These are phyloP conservation scores for Sequoiadendron giganteum DNA, from an alignment of 75 land plant genomes.

Conservation along the genomic window DNA sequence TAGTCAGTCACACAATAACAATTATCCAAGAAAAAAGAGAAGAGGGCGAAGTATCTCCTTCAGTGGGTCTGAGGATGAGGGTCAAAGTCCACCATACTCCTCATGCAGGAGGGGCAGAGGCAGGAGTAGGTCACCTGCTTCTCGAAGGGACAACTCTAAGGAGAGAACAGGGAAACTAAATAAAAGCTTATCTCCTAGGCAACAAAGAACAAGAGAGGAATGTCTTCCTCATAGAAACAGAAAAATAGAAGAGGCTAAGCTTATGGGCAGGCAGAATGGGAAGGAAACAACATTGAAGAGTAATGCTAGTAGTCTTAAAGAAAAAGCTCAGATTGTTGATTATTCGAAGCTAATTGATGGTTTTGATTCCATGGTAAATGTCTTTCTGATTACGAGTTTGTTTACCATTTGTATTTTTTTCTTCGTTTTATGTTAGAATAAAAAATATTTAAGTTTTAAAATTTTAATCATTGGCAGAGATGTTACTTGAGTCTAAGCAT, in stretches of 20 bases:
- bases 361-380: conserved; percentile 51
- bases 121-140: conserved; percentile 10
- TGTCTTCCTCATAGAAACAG: conserved; percentile 2
- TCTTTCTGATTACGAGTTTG: neutral
- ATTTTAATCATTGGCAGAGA: neutral
- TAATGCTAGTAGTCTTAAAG: conserved; percentile 19
- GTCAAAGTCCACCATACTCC: neutral
- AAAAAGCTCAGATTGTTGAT: conserved; percentile 23
- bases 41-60: neutral
- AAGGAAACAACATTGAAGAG: conserved; percentile 10
- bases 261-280: neutral
- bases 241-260: neutral
- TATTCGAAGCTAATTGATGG: conserved; percentile 50
- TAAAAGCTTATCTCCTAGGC: neutral
- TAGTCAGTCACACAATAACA: neutral
- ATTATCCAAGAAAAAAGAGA: neutral
- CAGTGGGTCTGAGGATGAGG: conserved; percentile 1
- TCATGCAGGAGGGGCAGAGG: conserved; percentile 3
- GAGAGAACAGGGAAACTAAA: neutral
- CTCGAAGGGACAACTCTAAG: conserved; percentile 10
- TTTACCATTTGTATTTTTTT: neutral
- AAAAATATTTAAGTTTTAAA: neutral
- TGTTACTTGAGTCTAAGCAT: neutral
- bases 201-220: conserved; percentile 8
- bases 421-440: neutral